These are phyloP conservation scores for Fraxinus cuspidata DNA, from an alignment of 257 asterid species.

Conservation along the genomic window DNA sequence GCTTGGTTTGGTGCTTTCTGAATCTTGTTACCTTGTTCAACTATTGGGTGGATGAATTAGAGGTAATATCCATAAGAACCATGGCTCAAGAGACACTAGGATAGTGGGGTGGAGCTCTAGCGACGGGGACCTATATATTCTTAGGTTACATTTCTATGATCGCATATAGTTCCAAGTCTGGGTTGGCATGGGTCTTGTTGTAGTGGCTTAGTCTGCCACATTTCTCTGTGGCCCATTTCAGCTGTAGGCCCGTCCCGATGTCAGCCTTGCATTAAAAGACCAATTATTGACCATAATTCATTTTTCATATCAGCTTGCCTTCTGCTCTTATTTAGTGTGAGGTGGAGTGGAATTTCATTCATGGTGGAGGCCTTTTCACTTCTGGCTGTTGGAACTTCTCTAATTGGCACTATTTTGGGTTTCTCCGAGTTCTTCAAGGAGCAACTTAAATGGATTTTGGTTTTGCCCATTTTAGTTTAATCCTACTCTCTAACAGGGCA, in stretches of 20 bases:
- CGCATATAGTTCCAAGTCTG: slow-evolving; percentile 39
- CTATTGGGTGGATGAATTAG: slow-evolving; percentile 68
- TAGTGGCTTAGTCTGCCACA: too few relatives aligned
- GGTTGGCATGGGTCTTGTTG: too few relatives aligned
- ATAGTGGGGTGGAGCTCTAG: slow-evolving; percentile 64
- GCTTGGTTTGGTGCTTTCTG: too few relatives aligned
- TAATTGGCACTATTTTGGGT: slow-evolving; percentile 70
- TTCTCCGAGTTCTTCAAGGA: slow-evolving; percentile 80
- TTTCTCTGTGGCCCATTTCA: too few relatives aligned
- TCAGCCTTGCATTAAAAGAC: too few relatives aligned
- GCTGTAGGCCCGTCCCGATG: too few relatives aligned
- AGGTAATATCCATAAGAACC: slow-evolving; percentile 72
- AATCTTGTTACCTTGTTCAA: not conserved
- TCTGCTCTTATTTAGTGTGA: slow-evolving; percentile 38
- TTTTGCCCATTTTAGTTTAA: too few relatives aligned
- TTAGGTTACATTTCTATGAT: slow-evolving; percentile 71
- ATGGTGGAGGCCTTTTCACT: slow-evolving; percentile 81
- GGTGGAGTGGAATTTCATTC: slow-evolving; percentile 58
- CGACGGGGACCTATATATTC: slow-evolving; percentile 64
- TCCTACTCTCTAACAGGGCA: too few relatives aligned
- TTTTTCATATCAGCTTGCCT: not conserved
- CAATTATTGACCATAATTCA: too few relatives aligned
- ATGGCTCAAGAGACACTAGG: slow-evolving; percentile 91
- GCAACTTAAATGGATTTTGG: slow-evolving; percentile 35
- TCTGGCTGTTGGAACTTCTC: slow-evolving; percentile 77